phyloP scores from a whole-genome alignment of 306 rosid genomes.

The Castanea mollissima region DNA sequence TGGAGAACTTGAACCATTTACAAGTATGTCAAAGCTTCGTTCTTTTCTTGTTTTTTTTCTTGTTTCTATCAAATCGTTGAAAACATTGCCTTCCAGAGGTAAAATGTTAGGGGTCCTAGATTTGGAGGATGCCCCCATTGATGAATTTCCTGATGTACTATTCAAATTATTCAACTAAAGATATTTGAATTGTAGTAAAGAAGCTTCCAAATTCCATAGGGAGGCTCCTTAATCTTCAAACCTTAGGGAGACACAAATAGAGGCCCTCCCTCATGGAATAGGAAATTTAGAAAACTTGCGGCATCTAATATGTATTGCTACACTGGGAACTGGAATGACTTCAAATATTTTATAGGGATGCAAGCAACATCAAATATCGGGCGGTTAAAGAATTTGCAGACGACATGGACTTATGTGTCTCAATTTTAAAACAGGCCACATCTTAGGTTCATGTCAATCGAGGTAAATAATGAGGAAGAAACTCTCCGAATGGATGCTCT shows the following conservation, averaged over 20 bases:
- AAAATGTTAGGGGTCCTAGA: no score
- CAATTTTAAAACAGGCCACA: slow-evolving; percentile 10
- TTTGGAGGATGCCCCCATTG: no score
- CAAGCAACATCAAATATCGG: background rate
- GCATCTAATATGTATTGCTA: background rate
- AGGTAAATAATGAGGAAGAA: background rate
- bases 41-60: no score
- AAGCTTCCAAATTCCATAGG: no score
- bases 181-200: no score
- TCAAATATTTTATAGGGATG: background rate
- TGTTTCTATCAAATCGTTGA: no score
- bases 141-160: no score
- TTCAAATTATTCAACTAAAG: no score
- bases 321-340: no score
- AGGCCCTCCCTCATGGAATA: background rate
- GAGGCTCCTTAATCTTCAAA: no score
- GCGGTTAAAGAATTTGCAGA: background rate
- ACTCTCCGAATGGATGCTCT: background rate
- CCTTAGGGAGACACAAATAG: background rate
- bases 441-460: background rate
- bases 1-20: no score
- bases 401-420: background rate
- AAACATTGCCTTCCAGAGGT: background rate
- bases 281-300: background rate
- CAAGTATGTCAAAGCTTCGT: no score